Conservation (phyloP, 345 rosid species). For the Eutrema yunnanense region DNA sequence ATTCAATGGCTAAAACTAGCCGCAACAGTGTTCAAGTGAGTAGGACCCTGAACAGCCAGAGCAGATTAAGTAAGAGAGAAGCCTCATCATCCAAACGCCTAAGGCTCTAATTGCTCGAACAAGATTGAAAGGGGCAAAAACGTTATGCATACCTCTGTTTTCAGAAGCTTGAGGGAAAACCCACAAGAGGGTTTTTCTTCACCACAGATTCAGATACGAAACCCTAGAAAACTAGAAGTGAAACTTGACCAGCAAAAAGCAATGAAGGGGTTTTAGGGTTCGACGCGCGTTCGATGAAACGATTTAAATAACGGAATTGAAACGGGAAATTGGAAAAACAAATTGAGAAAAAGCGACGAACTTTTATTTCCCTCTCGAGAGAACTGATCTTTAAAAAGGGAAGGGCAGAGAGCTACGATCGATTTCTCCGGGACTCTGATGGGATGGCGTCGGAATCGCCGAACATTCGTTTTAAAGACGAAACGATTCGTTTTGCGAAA, state of each 20-base stretch:
- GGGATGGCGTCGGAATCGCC: slow-evolving; percentile 30
- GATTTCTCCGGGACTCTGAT: slow-evolving; percentile 29
- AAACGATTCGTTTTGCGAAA: slow-evolving; percentile 20
- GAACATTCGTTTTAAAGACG: slow-evolving; percentile 16
- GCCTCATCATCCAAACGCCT: not conserved
- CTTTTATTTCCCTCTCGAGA: slow-evolving; percentile 9
- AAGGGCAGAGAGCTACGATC: slow-evolving; percentile 22
- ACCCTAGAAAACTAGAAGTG: slow-evolving; percentile 25
- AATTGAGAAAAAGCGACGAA: not conserved
- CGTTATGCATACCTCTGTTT: slow-evolving; percentile 10
- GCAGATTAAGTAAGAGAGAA: not conserved
- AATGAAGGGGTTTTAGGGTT: slow-evolving; percentile 16
- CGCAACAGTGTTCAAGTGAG: not conserved
- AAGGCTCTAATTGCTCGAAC: not conserved
- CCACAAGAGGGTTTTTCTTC: not conserved
- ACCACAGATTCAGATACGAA: slow-evolving; percentile 19
- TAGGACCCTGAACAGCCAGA: not conserved
- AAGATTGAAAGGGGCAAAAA: not conserved
- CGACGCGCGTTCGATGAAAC: not conserved
- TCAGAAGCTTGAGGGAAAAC: not conserved
- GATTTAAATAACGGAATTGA: not conserved
- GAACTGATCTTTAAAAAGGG: not conserved
- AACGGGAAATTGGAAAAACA: slow-evolving; percentile 4
- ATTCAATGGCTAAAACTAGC: slow-evolving; percentile 4
- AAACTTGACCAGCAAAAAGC: slow-evolving; percentile 7